Evolutionary conservation across 148 eudicot species (phyloP).

Genomic region (Euryodendron excelsum): DNA sequence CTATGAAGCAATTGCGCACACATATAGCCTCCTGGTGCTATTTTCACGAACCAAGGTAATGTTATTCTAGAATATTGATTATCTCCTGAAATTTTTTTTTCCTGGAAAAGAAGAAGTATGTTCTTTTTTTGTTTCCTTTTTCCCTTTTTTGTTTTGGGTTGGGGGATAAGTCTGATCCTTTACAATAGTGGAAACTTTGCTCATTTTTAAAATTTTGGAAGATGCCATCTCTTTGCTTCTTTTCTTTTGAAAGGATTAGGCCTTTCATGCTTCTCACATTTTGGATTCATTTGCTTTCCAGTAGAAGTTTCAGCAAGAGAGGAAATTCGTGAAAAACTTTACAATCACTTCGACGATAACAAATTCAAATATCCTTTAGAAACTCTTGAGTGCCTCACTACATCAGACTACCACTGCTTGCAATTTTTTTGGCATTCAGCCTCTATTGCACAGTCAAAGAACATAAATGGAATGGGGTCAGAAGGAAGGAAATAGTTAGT

Average conservation of each 20-base stretch:
- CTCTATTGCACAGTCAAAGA: too few relatives aligned
- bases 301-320: neutral
- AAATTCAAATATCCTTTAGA: neutral
- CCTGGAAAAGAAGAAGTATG: too few relatives aligned
- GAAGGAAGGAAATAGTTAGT: too few relatives aligned
- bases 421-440: too few relatives aligned
- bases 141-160: neutral
- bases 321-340: neutral
- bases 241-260: neutral
- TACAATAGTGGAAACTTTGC: neutral
- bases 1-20: constrained; percentile 66
- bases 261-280: neutral
- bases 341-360: neutral
- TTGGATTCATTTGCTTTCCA: neutral
- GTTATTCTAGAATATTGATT: neutral
- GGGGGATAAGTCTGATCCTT: neutral
- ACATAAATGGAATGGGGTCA: too few relatives aligned
- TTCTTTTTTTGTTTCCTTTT: neutral
- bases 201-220: too few relatives aligned
- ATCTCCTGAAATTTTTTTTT: neutral
- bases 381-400: neutral
- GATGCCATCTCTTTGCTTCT: neutral
- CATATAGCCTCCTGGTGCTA: constrained; percentile 54
- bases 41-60: constrained; percentile 57
- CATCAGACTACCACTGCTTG: neutral